These are phyloP conservation scores for Cryptosporidium sp. DNA, from an alignment of 169 alveolate genomes.

Conservation along the genomic window DNA sequence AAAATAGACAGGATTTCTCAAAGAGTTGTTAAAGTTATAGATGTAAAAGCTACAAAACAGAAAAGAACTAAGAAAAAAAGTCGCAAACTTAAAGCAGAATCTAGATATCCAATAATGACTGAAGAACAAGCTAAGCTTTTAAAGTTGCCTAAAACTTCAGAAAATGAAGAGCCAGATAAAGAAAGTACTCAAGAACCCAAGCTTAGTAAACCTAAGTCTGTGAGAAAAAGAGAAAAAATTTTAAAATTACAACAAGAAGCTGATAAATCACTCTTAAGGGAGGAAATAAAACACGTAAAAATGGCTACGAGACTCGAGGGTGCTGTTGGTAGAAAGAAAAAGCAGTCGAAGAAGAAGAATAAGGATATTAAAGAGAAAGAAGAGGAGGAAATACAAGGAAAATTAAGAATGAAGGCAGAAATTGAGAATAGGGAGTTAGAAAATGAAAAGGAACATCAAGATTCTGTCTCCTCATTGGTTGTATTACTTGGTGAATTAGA, in stretches of 20 bases:
- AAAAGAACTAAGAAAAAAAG: not conserved
- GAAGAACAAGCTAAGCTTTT: not conserved
- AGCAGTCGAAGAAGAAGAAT: not conserved
- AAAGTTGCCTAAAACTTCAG: not conserved
- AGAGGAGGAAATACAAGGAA: not conserved
- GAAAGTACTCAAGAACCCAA: not conserved
- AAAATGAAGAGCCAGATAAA: not conserved
- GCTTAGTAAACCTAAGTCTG: not conserved
- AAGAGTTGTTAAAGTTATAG: not conserved
- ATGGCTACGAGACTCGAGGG: not conserved
- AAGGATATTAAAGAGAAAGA: not conserved
- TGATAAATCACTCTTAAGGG: not conserved
- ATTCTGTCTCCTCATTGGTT: no score
- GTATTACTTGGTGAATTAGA: no score
- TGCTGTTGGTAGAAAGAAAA: not conserved
- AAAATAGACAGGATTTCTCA: not conserved
- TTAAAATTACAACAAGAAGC: not conserved
- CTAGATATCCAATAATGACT: not conserved
- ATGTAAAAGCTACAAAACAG: not conserved
- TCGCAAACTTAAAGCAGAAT: not conserved
- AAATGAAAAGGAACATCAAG: no score
- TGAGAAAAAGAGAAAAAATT: not conserved
- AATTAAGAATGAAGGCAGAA: not conserved
- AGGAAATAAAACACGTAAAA: not conserved
- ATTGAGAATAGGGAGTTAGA: no score